Base-by-base conservation (phyloP, 768 basidiomycete genomes). In the Kwoniella europaea region DNA sequence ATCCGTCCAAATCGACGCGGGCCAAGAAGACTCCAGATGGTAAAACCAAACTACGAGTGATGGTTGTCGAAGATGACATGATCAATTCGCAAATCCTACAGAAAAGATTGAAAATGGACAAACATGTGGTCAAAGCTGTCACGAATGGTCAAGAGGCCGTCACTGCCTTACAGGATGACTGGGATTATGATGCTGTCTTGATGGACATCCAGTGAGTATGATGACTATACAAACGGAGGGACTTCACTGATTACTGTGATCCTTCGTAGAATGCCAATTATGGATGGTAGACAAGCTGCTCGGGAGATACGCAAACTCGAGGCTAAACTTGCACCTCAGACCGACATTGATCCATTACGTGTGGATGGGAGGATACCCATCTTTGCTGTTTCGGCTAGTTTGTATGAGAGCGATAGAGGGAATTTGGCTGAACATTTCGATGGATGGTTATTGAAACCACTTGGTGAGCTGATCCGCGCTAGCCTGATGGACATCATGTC, bases 401-500 rank as follows among this genome's bases (percentile, higher is more conserved):
- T 92, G 10, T 79, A 84, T 46, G 90, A 90, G 73, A 83, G 82
- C 18, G 88, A 91, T 76, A 86, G 88, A 3, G 82, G 86, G 0
- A 86, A 89, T 65, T 82, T 92, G 63, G 82, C 85, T 9, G 79
- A 85, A 13, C 89, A 91, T 52, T 87, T 92, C 79, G 91, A 92
- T 78, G 92, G 92, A 4, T 94, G 91, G 91, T 88, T 92, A 18
- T 84, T 93, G 71, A 93, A 93, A 82, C 92, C 92, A 0, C 89
- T 93, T 73, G 68, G 71, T 72, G 63, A 65, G 72, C 64, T n/a
- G 0, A 29, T 46, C 50, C 13, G 44, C 44, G 55, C 12, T 7
- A 16, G 35, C 4, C 35, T 35, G 35, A 35, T 35, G 3, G 24
- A 44, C 44, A 15, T 16, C 62, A 35, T 42, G 24, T 65, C 41